Evolutionary conservation across 1,284 basidiomycete genomes (phyloP), one percentile per base, ranked within the genome.

Genomic region (Naganishia sp.): DNA sequence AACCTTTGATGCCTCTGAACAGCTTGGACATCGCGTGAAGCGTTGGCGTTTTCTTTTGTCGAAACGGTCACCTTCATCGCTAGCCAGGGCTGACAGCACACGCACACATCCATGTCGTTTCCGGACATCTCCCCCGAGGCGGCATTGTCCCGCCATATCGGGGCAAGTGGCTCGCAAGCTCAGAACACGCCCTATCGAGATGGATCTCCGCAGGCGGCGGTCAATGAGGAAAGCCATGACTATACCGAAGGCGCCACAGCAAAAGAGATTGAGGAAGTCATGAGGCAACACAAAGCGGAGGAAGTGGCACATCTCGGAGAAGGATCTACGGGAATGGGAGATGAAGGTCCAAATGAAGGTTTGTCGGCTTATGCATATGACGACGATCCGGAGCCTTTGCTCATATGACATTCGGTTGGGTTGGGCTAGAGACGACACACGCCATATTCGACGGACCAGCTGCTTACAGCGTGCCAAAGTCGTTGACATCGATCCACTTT

Each of bases 381-480:
- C 10, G 15, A 46, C 25, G 25, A 5, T 13, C 52, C 23, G 21
- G 33, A 39, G 13, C 36, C 4, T 13, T 13, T 39, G n/a, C 43
- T 55, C 28, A 18, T 21, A 31, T 21, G 31, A 23, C 6, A 10
- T 44, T 9, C 36, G 7, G 10, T 49, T 49, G 45, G 11, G 7
- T 49, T 57, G 13, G 43, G 36, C 48, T 23, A 69, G 68, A 63
- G 21, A 46, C 65, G 7, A 55, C 56, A 10, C 33, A 53, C 21
- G 65, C 65, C n/a, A 67, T 69, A 16, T 69, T 55, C 28, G 59
- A 55, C 21, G 63, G 67, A 4, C 66, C 68, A 13, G 72, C 74
- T 16, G 72, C 71, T 2, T 73, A 71, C 59, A 73, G 74, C 9
- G 68, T 68, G 1, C 70, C 71, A 11, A 73, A 71, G 1, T 72